These are phyloP conservation scores for Blastocystis sp. DNA, from an alignment of 352 stramenopile species.

Conservation along the genomic window DNA sequence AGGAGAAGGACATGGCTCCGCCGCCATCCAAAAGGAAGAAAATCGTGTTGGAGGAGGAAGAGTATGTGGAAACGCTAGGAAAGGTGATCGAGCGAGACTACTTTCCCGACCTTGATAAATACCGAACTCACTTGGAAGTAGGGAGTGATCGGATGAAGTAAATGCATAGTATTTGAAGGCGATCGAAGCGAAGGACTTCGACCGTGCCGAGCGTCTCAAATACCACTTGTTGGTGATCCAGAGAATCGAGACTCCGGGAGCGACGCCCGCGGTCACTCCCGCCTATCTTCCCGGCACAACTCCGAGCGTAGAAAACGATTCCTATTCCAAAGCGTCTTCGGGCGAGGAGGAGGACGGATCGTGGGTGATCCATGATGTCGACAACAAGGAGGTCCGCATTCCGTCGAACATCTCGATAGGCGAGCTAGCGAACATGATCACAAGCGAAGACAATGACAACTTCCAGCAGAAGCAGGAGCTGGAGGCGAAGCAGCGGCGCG, in stretches of 20 bases:
- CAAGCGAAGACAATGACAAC: conserved; percentile 53
- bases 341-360: background rate
- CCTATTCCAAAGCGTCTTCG: background rate
- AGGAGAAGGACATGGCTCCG: background rate
- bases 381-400: conserved; percentile 46
- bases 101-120: conserved; percentile 54
- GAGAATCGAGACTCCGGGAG: background rate
- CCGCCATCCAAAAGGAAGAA: conserved; percentile 34
- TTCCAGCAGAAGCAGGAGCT: conserved; percentile 55
- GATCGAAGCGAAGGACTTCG: conserved; percentile 45
- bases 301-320: conserved; percentile 18
- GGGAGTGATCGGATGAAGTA: background rate
- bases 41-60: conserved; percentile 46
- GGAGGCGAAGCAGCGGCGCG: background rate
- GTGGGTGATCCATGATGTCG: conserved; percentile 38
- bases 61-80: conserved; percentile 39
- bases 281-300: conserved; percentile 5
- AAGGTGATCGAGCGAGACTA: conserved; percentile 56
- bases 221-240: conserved; percentile 43
- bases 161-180: conserved; percentile 44
- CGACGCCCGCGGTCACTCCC: conserved; percentile 2
- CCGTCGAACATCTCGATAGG: conserved; percentile 20
- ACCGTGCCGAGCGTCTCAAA: conserved; percentile 35
- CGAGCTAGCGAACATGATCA: conserved; percentile 39
- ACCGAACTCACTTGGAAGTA: conserved; percentile 33